Conservation (phyloP, 768 basidiomycete species). For the Tubosaeta brunneosetosa region DNA sequence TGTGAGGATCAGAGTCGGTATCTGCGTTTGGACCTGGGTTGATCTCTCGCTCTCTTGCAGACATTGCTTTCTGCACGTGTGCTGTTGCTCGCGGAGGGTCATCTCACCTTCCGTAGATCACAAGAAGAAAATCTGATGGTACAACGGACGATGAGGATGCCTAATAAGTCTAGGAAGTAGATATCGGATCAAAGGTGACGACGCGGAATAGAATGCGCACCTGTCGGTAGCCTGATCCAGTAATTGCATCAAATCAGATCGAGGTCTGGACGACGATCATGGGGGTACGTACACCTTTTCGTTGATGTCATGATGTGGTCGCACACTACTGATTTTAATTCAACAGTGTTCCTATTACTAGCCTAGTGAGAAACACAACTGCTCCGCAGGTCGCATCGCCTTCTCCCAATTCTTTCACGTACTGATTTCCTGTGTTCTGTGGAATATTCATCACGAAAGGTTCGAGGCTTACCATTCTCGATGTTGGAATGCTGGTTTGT, state of each 20-base stretch:
- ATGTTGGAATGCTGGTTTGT: too few relatives aligned
- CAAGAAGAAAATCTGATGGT: constrained; percentile 73
- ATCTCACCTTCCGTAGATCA: constrained; percentile 71
- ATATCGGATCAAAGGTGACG: background rate
- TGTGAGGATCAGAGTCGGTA: background rate
- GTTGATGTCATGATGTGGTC: constrained; percentile 60
- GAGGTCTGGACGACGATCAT: background rate
- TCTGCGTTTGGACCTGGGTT: background rate
- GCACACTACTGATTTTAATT: too few relatives aligned
- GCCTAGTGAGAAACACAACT: too few relatives aligned
- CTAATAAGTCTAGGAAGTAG: constrained; percentile 50
- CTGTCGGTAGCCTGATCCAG: constrained; percentile 24
- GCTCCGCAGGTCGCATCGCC: too few relatives aligned
- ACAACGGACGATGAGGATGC: constrained; percentile 32
- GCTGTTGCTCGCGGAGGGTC: constrained; percentile 42
- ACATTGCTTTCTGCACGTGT: background rate
- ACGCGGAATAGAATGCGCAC: constrained; percentile 4
- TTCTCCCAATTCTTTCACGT: too few relatives aligned
- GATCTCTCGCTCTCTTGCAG: background rate
- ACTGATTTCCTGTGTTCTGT: too few relatives aligned
- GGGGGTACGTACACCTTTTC: constrained; percentile 42
- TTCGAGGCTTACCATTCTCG: too few relatives aligned
- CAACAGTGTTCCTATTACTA: too few relatives aligned
- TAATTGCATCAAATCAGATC: background rate
- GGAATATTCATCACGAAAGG: too few relatives aligned